Percentiles rank a stretch among this genome's conserved stretches.
These are phyloP conservation scores for Xylaria multiplex DNA, from an alignment of 2,329 filamentous ascomycete species.

Conservation along the genomic window DNA sequence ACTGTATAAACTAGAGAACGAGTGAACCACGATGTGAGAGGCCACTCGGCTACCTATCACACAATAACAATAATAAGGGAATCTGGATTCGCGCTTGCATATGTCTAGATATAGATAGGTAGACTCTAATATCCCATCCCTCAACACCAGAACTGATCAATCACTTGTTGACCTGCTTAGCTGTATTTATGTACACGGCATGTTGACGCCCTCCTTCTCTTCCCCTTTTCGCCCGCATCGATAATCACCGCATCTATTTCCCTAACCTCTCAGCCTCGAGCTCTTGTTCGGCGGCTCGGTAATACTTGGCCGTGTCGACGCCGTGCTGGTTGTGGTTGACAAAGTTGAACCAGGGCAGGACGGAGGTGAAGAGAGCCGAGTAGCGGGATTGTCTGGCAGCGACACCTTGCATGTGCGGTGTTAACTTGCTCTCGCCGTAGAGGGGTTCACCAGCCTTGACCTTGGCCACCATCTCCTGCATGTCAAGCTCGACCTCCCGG, in stretches of 20 bases:
- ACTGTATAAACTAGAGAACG: constrained; percentile 1
- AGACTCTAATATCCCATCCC: constrained; percentile 1
- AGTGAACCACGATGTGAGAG: constrained; percentile 1
- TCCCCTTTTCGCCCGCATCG: no score
- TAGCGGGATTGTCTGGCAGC: constrained; percentile 93
- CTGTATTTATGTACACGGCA: constrained; percentile 36
- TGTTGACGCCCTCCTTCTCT: background rate
- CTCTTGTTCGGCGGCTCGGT: constrained; percentile 92
- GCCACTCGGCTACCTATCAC: constrained; percentile 20
- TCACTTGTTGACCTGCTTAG: constrained; percentile 4
- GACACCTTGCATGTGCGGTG: constrained; percentile 92
- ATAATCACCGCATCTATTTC: constrained; percentile 29
- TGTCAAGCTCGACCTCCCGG: constrained; percentile 93
- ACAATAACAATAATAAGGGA: constrained; percentile 19
- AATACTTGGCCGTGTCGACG: constrained; percentile 98
- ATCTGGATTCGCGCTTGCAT: constrained; percentile 20
- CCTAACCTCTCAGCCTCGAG: constrained; percentile 77
- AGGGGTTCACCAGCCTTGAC: constrained; percentile 91
- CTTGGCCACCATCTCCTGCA: constrained; percentile 97
- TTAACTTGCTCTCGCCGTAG: constrained; percentile 82
- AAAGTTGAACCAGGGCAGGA: constrained; percentile 97
- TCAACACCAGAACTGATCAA: constrained; percentile 3
- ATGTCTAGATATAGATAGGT: constrained; percentile 15
- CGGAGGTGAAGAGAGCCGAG: constrained; percentile 82
- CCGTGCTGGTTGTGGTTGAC: constrained; percentile 97